A percentile compares a stretch with the other conserved stretches of the same genome.
phyloP scores from a whole-genome alignment of 2,329 filamentous ascomycete species.

The Exophiala viscosa region DNA sequence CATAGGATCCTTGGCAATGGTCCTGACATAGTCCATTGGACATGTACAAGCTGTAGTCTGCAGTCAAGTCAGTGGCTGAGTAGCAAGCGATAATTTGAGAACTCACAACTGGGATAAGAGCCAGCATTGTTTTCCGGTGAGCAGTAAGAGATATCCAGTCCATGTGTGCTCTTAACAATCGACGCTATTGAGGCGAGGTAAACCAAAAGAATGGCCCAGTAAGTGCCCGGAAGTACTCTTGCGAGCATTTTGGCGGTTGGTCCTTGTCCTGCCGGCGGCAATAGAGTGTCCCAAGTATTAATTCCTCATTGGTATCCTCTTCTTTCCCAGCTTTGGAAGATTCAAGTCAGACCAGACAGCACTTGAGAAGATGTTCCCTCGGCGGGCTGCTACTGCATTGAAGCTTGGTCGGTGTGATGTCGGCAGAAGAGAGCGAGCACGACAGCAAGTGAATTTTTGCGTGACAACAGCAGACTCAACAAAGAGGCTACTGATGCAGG shows the following conservation, averaged over 20 bases:
- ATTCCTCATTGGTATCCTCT: constrained; percentile 14
- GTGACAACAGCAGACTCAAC: constrained; percentile 4
- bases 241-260: constrained; percentile 13
- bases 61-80: constrained; percentile 10
- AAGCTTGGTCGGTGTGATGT: neutral
- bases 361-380: neutral
- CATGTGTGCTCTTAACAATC: constrained; percentile 8
- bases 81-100: neutral
- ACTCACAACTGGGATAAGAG: constrained; percentile 36
- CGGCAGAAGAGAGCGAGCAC: neutral
- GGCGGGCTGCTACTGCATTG: neutral
- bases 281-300: constrained; percentile 16
- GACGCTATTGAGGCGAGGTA: constrained; percentile 4
- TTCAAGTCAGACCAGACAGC: neutral
- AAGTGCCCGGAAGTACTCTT: neutral
- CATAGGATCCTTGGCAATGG: constrained; percentile 41
- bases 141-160: constrained; percentile 39
- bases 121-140: constrained; percentile 44
- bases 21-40: constrained; percentile 44
- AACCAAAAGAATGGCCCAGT: constrained; percentile 4
- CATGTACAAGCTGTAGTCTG: constrained; percentile 41
- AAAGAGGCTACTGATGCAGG: constrained; percentile 4
- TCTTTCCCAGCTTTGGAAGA: neutral
- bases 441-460: neutral
- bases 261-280: constrained; percentile 4